These are phyloP conservation scores for Naganishia randhawae DNA, from an alignment of 768 basidiomycete genomes.

Conservation along the genomic window DNA sequence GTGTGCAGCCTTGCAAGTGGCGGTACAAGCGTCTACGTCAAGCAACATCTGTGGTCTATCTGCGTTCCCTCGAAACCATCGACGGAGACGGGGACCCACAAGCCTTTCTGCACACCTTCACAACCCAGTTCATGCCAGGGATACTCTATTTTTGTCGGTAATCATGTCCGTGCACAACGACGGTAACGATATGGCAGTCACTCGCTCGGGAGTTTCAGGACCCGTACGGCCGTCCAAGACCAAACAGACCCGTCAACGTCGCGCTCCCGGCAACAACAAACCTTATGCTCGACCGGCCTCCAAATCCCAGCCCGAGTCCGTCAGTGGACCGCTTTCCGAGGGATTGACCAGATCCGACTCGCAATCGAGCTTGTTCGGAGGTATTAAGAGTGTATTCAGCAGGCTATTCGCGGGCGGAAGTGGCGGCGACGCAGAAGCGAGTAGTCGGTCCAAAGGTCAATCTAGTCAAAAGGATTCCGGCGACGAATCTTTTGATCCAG, in stretches of 20 bases:
- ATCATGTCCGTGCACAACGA: background rate
- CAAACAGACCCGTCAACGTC: conserved; percentile 1
- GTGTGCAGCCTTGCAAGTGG: background rate
- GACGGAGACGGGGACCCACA: background rate
- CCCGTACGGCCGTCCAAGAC: background rate
- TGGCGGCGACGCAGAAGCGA: background rate
- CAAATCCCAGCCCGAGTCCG: background rate
- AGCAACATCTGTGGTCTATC: background rate
- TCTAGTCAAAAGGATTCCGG: conserved; percentile 2
- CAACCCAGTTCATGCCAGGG: background rate
- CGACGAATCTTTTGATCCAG: background rate
- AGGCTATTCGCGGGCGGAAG: background rate
- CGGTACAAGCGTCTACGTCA: background rate
- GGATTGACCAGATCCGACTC: conserved; percentile 6
- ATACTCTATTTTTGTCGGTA: background rate
- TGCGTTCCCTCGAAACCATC: too few species aligned
- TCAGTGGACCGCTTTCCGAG: background rate
- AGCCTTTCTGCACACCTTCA: background rate
- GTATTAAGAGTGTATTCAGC: conserved; percentile 1
- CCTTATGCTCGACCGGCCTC: background rate
- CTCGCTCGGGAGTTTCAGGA: background rate
- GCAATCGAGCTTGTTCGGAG: conserved; percentile 4
- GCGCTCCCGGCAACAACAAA: background rate
- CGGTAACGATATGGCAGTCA: background rate
- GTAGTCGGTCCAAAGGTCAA: background rate